A percentile compares a stretch with the other conserved stretches of the same genome.
Conservation (phyloP, 192 early-diverging fungal genomes). For the Podila verticillata region DNA sequence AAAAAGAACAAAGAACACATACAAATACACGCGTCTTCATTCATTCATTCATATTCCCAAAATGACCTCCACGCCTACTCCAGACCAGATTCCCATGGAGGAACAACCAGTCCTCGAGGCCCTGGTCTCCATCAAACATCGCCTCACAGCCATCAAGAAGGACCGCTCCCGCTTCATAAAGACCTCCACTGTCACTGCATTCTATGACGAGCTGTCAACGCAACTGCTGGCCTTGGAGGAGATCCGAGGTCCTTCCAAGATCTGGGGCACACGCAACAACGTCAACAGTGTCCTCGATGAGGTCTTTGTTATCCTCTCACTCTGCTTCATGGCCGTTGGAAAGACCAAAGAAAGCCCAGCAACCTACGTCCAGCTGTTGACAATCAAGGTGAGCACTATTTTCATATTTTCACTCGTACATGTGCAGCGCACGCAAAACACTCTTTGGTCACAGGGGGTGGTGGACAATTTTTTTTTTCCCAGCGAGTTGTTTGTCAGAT, state of each 20-base stretch:
- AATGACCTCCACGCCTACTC: constrained; percentile 45
- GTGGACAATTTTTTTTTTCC: background rate
- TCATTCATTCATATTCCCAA: constrained; percentile 4
- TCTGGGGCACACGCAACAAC: constrained; percentile 53
- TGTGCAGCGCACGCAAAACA: too few relatives aligned
- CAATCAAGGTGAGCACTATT: constrained; percentile 67
- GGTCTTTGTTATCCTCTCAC: constrained; percentile 77
- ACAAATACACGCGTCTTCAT: background rate
- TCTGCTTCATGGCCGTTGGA: constrained; percentile 81
- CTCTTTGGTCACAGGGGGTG: too few relatives aligned
- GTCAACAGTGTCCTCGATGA: constrained; percentile 80
- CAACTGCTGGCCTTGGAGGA: constrained; percentile 57
- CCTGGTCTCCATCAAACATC: constrained; percentile 74
- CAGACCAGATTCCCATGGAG: constrained; percentile 52
- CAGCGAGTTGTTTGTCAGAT: background rate
- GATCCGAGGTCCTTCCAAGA: constrained; percentile 47
- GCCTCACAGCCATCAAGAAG: constrained; percentile 77
- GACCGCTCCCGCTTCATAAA: constrained; percentile 76
- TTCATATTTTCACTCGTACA: background rate
- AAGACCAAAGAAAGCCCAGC: constrained; percentile 82
- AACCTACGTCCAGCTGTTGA: constrained; percentile 78
- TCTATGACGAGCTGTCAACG: constrained; percentile 69
- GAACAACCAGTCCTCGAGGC: constrained; percentile 75
- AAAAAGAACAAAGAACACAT: background rate
- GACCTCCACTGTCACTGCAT: constrained; percentile 65